Evolutionary conservation across 2,329 filamentous ascomycete species (phyloP), one percentile per base, ranked within the genome.

Genomic region (Colletotrichum sp.): DNA sequence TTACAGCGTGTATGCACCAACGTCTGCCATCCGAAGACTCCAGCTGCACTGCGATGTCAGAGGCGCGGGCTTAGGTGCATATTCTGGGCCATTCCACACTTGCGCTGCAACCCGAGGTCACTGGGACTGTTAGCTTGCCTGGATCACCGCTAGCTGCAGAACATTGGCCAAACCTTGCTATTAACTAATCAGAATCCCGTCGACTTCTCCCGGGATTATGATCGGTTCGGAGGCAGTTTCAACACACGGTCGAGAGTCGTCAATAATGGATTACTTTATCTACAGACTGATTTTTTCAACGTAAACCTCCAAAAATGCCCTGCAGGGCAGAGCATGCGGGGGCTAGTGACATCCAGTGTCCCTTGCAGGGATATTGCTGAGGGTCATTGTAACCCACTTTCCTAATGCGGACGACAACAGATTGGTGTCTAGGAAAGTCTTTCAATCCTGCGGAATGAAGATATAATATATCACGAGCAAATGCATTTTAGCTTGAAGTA

Each of bases 81-180:
- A 36, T 14, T 65, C 48, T 36, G n/a, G 43, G 21, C 8, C 21
- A 38, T 52, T 21, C 43, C 43, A 52, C 43, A 52, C 43, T 52
- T 52, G 43, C 56, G 21, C 48, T 64, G 56, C 69, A 28, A 67
- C 36, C 34, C 48, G 16, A 69, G 63, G 73, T 69, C 73, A 73
- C 63, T 69, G 63, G 48, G 24, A 43, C 4, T 16, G n/a, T 32
- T 73, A 69, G 73, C 26, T 48, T 66, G n/a, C 30, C n/a, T 14
- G 12, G 32, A 67, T 75, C 73, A 38, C 73, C 73, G 69, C 28
- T 72, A 75, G 73, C 55, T 67, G 69, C 69, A 67, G 61, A 16
- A 10, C 14, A 13, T 38, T 24, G 62, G 69, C 26, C 21, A 68
- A 59, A 55, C 18, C 18, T 61, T 32, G 21, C 28, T 7, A 52